Evolutionary conservation across 345 rosid genomes (phyloP).

Genomic region (Populus pruinosa): DNA sequence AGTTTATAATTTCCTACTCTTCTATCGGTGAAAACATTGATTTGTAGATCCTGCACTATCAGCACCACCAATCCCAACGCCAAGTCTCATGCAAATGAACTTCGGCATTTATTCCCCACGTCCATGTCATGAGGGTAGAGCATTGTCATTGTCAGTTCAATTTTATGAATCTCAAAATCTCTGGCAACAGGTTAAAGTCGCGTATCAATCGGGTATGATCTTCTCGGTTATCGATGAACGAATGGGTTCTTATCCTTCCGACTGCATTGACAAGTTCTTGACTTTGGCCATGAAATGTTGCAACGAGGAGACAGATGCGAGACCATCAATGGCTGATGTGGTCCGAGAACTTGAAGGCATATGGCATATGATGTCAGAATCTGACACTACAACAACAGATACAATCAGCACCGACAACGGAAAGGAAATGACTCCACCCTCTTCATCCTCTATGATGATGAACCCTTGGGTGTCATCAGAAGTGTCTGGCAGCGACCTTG

Average conservation of each 20-base stretch:
- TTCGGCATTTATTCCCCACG: neutral
- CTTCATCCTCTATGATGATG: conserved; percentile 44
- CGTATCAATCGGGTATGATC: conserved; percentile 68
- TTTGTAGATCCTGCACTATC: neutral
- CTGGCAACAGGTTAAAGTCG: conserved; percentile 53
- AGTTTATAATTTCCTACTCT: neutral
- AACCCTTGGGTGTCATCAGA: conserved; percentile 61
- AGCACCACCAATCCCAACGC: no score
- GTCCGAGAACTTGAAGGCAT: conserved; percentile 77
- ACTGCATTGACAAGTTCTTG: conserved; percentile 75
- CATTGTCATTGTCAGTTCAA: neutral
- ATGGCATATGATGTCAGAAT: conserved; percentile 58
- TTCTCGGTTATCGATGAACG: conserved; percentile 70
- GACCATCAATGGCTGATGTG: conserved; percentile 93
- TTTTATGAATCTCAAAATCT: neutral
- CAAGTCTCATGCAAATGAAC: neutral
- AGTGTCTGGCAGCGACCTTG: conserved; percentile 85
- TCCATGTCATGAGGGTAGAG: neutral
- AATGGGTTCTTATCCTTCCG: conserved; percentile 92
- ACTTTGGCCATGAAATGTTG: conserved; percentile 71
- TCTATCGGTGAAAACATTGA: neutral
- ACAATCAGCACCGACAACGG: conserved; percentile 3
- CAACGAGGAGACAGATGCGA: conserved; percentile 61
- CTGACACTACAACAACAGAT: conserved; percentile 28
- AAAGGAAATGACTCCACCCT: conserved; percentile 26